A percentile compares a stretch with the other conserved stretches of the same genome.
phyloP scores from a whole-genome alignment of 202 grass and related monocot genomes.

The Cymbopogon flexuosus region DNA sequence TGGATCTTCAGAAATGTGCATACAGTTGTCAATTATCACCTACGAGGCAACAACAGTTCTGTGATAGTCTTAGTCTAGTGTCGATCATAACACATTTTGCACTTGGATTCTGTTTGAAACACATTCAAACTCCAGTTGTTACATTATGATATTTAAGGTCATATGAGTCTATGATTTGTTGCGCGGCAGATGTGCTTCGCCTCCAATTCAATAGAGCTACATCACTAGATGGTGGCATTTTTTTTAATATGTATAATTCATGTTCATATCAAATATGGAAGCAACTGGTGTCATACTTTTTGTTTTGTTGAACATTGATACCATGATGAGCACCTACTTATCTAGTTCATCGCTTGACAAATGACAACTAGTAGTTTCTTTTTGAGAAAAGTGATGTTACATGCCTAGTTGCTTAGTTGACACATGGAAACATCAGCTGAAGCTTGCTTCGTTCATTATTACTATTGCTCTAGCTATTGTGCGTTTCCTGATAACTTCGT shows the following conservation, averaged over 20 bases:
- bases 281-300: not conserved
- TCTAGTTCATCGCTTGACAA: not conserved
- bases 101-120: constrained; percentile 15
- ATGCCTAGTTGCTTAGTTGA: not conserved
- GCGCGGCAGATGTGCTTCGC: not conserved
- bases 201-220: not conserved
- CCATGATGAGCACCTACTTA: not conserved
- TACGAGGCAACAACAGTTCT: not conserved
- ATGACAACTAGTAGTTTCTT: not conserved
- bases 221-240: not conserved
- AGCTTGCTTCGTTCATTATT: constrained; percentile 10
- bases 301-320: not conserved
- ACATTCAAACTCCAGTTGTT: not conserved
- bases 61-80: not conserved
- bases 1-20: constrained; percentile 24
- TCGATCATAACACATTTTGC: constrained; percentile 1
- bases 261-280: constrained; percentile 5
- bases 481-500: constrained; percentile 35
- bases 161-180: not conserved
- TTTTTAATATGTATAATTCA: not conserved
- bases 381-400: constrained; percentile 5
- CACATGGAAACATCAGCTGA: not conserved
- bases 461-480: not conserved
- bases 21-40: not conserved
- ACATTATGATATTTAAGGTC: not conserved